A percentile compares a stretch with the other conserved stretches of the same genome.
Conservation (phyloP, 768 basidiomycete species). For the Boletales sp. region DNA sequence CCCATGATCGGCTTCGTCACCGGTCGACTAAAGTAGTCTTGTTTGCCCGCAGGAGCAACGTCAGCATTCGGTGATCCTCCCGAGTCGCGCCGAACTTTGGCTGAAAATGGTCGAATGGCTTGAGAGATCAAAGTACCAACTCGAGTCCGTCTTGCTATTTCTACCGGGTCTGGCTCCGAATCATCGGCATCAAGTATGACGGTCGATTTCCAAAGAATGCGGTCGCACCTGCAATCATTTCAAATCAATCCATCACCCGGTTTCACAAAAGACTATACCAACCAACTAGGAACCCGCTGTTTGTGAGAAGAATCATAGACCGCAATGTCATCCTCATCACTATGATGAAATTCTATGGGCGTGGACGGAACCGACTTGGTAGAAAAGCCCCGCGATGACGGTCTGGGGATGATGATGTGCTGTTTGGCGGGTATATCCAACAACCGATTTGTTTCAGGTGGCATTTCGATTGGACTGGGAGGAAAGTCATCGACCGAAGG, state of each 20-base stretch:
- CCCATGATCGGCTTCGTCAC: constrained; percentile 8
- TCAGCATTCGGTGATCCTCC: constrained; percentile 29
- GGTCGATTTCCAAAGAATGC: constrained; percentile 79
- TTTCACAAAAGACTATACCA: constrained; percentile 20
- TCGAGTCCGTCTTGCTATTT: constrained; percentile 36
- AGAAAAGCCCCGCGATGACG: constrained; percentile 28
- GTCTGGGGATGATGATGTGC: constrained; percentile 20
- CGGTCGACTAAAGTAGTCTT: constrained; percentile 20
- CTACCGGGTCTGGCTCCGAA: constrained; percentile 35
- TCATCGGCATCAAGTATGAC: constrained; percentile 44
- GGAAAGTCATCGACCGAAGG: constrained; percentile 25
- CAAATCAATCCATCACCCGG: constrained; percentile 1
- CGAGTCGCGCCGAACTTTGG: constrained; percentile 37
- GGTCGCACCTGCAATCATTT: constrained; percentile 63
- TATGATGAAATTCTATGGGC: constrained; percentile 35
- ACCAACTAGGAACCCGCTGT: constrained; percentile 84
- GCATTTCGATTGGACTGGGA: constrained; percentile 16
- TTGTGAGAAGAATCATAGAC: constrained; percentile 82
- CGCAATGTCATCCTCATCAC: constrained; percentile 47
- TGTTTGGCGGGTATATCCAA: constrained; percentile 21
- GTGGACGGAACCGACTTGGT: constrained; percentile 28
- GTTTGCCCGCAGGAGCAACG: constrained; percentile 15
- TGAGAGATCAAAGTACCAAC: constrained; percentile 54
- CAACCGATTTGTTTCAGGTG: constrained; percentile 5
- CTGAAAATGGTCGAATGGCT: constrained; percentile 47